Conservation (phyloP, 805 yeast genomes). For the Teunomyces pallodes region DNA sequence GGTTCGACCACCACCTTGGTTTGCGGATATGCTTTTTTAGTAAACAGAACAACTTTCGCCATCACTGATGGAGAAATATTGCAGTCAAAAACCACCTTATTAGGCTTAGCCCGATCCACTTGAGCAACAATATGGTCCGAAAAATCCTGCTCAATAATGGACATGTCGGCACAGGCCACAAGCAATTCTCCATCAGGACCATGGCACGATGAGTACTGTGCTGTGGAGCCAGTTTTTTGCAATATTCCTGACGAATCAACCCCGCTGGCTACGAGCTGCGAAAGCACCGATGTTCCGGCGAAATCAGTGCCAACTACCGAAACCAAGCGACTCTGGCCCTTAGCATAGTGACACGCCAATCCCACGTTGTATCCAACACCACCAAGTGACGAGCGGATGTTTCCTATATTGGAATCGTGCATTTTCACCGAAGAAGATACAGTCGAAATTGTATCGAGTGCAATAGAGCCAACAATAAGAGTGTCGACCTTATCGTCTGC, state of each 20-base stretch:
- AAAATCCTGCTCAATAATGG: conserved; percentile 51
- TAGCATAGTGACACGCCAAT: conserved; percentile 49
- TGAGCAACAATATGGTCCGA: conserved; percentile 39
- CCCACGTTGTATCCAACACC: conserved; percentile 86
- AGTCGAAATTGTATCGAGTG: conserved; percentile 66
- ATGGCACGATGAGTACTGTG: conserved; percentile 74
- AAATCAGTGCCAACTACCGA: conserved; percentile 63
- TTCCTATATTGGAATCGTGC: conserved; percentile 75
- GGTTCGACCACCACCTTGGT: conserved; percentile 64
- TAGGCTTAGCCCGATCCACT: conserved; percentile 44
- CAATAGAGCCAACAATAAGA: conserved; percentile 69
- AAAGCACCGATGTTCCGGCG: conserved; percentile 44
- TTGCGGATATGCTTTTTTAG: conserved; percentile 10
- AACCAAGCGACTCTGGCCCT: conserved; percentile 41
- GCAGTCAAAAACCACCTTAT: conserved; percentile 60
- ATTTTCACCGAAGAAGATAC: conserved; percentile 26
- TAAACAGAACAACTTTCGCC: conserved; percentile 30
- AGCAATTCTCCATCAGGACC: conserved; percentile 58
- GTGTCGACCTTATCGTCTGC: conserved; percentile 21
- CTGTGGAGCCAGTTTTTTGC: conserved; percentile 38
- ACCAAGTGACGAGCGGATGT: conserved; percentile 56
- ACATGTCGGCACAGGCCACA: conserved; percentile 84
- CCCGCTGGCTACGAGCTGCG: conserved; percentile 21
- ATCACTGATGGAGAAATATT: conserved; percentile 52
- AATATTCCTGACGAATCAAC: conserved; percentile 42